A percentile compares a stretch with the other conserved stretches of the same genome.
phyloP scores from a whole-genome alignment of 345 rosid species.

The Brassica carinata region DNA sequence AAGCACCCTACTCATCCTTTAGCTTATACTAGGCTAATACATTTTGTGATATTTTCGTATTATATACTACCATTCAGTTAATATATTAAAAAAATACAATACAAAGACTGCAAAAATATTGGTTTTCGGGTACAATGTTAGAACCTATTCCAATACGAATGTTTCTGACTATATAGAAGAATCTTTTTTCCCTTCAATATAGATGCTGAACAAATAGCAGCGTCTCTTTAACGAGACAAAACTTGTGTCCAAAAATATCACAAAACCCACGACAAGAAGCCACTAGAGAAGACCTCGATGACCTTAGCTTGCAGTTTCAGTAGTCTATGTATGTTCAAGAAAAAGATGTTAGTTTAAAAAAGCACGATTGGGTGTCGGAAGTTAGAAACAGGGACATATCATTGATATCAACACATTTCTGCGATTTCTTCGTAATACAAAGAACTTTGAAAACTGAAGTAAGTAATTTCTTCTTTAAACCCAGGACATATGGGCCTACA shows the following conservation, averaged over 20 bases:
- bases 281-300: constrained; percentile 68
- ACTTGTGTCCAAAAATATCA: neutral
- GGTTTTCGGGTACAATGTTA: neutral
- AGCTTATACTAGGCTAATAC: no score
- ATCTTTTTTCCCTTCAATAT: neutral
- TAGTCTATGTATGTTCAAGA: constrained; percentile 59
- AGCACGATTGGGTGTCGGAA: no score
- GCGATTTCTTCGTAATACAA: neutral
- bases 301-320: constrained; percentile 48
- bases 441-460: neutral
- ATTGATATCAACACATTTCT: constrained; percentile 10
- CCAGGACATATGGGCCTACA: neutral
- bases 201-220: neutral
- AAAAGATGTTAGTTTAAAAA: neutral
- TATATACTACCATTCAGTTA: no score
- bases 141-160: neutral
- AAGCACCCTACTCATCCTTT: neutral
- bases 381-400: constrained; percentile 2
- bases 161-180: neutral
- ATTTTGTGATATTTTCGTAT: no score
- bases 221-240: neutral
- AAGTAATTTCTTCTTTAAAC: neutral
- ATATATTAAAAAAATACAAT: neutral
- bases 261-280: neutral
- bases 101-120: neutral